Conservation (phyloP, 192 early-diverging fungal species). For the Backusella tarrabulga region DNA sequence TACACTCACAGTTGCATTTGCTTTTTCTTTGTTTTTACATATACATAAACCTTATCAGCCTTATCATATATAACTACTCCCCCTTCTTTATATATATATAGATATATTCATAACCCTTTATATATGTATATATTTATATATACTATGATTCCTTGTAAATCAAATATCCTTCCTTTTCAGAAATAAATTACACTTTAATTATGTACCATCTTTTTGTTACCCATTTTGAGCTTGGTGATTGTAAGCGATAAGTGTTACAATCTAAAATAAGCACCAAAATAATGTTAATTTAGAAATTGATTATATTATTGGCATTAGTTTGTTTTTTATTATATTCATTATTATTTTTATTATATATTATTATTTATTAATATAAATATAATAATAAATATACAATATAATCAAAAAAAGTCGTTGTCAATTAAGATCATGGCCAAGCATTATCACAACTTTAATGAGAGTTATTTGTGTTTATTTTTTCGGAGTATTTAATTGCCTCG, state of each 20-base stretch:
- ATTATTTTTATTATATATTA: background rate
- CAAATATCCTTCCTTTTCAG: background rate
- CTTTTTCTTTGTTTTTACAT: background rate
- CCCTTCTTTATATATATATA: constrained; percentile 1
- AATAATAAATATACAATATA: background rate
- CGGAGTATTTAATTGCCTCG: constrained; percentile 1
- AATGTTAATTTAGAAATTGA: background rate
- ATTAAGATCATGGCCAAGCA: background rate
- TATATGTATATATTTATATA: background rate
- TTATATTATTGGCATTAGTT: background rate
- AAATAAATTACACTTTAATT: constrained; percentile 3
- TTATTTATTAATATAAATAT: background rate
- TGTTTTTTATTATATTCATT: background rate
- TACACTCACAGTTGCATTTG: background rate
- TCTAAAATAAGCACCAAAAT: background rate
- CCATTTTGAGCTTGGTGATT: constrained; percentile 1
- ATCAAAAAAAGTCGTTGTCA: background rate
- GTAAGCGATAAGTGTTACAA: background rate
- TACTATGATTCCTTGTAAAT: background rate
- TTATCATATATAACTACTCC: background rate
- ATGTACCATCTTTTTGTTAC: background rate
- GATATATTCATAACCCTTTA: background rate
- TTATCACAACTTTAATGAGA: background rate
- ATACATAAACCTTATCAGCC: background rate
- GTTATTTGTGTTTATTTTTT: background rate